Conservation (phyloP, 176 grass and related monocot genomes). For the Urochloa ruziziensis region DNA sequence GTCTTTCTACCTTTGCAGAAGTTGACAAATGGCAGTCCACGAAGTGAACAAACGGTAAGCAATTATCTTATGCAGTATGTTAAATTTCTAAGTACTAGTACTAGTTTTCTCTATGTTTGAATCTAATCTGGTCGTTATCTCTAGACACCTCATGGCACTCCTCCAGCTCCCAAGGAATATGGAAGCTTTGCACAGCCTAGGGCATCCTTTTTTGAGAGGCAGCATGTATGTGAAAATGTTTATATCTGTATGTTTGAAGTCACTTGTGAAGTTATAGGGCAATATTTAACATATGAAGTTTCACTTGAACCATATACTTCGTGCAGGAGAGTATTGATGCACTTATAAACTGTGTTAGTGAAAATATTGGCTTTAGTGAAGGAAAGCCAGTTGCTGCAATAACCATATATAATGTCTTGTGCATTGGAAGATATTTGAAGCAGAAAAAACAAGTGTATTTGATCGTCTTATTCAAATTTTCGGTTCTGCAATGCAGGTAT, state of each 20-base stretch:
- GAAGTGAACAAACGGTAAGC: conserved; percentile 64
- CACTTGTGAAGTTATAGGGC: conserved; percentile 13
- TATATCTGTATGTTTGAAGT: conserved; percentile 19
- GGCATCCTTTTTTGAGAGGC: conserved; percentile 74
- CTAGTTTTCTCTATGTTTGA: conserved; percentile 40
- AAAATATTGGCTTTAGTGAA: conserved; percentile 72
- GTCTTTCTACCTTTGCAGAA: conserved; percentile 52
- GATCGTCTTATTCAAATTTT: conserved; percentile 83
- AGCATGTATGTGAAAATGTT: conserved; percentile 53
- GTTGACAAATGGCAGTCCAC: conserved; percentile 50
- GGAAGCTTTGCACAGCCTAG: conserved; percentile 51
- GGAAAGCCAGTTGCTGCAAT: conserved; percentile 88
- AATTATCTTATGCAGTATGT: conserved; percentile 31
- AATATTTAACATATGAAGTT: conserved; percentile 25
- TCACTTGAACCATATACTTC: conserved; percentile 17
- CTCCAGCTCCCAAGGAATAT: conserved; percentile 59
- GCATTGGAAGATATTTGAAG: conserved; percentile 93
- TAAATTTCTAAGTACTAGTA: conserved; percentile 23
- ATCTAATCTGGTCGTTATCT: conserved; percentile 42
- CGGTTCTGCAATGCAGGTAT: conserved; percentile 88
- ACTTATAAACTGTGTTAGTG: conserved; percentile 73
- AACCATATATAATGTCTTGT: conserved; percentile 94
- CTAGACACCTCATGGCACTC: conserved; percentile 75
- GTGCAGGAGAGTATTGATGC: conserved; percentile 81
- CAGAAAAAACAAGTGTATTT: conserved; percentile 91